Evolutionary conservation across 495 filamentous ascomycete genomes (phyloP).

Genomic region (Neurospora sp.): DNA sequence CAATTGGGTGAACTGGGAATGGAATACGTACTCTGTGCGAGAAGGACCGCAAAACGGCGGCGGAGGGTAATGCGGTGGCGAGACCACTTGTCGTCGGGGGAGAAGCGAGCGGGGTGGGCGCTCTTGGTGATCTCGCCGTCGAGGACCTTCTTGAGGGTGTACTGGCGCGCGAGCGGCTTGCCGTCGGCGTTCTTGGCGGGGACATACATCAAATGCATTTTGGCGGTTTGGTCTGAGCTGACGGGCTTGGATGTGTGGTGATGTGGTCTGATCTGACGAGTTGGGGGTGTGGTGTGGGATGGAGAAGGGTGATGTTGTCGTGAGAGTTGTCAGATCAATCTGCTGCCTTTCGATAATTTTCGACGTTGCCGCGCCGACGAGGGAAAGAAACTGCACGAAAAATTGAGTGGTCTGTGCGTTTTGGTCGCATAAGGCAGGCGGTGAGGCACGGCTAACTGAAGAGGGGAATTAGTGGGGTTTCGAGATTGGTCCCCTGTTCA

Average conservation of each 20-base stretch:
- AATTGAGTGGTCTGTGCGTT: not conserved
- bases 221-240: conserved; percentile 1
- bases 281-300: not conserved
- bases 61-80: conserved; percentile 88
- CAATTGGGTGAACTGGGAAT: not conserved
- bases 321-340: not conserved
- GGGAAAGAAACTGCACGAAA: not conserved
- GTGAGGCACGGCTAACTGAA: not conserved
- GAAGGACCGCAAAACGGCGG: conserved; percentile 76
- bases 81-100: conserved; percentile 96
- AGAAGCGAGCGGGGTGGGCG: conserved; percentile 93
- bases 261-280: not conserved
- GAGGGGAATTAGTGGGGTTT: not conserved
- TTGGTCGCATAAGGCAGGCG: not conserved
- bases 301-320: not conserved
- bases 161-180: conserved; percentile 53
- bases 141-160: conserved; percentile 79
- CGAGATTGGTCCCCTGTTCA: not conserved
- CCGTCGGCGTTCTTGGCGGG: conserved; percentile 51
- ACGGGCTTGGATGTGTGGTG: not conserved
- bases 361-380: not conserved
- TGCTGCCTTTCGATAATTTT: not conserved
- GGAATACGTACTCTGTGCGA: conserved; percentile 62
- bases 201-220: conserved; percentile 84
- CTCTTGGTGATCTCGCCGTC: conserved; percentile 80